phyloP scores from a whole-genome alignment of 192 early-diverging fungal species.

The Spizellomyces punctatus region DNA sequence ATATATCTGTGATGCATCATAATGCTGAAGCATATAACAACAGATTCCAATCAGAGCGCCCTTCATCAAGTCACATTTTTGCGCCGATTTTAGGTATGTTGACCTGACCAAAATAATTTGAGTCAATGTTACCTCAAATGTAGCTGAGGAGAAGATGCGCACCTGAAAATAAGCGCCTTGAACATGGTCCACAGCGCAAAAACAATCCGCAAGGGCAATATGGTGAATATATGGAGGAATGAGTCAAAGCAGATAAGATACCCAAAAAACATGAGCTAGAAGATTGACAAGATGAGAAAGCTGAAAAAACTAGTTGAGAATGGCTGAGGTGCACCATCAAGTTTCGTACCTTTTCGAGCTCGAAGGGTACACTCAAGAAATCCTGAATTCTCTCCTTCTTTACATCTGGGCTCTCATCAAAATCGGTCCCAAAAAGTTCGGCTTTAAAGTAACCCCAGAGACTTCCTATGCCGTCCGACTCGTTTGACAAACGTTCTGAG shows the following conservation, averaged over 20 bases:
- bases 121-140: neutral
- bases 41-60: constrained; percentile 77
- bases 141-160: neutral
- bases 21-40: constrained; percentile 72
- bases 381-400: constrained; percentile 87
- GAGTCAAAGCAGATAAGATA: constrained; percentile 91
- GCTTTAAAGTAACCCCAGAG: constrained; percentile 34
- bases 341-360: constrained; percentile 78
- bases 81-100: constrained; percentile 65
- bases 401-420: constrained; percentile 62
- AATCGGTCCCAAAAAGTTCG: constrained; percentile 33
- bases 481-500: neutral
- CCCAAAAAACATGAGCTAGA: constrained; percentile 85
- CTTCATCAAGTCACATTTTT: constrained; percentile 91
- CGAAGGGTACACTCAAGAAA: constrained; percentile 82
- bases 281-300: neutral
- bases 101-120: neutral
- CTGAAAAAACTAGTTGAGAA: neutral
- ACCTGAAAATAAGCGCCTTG: constrained; percentile 30
- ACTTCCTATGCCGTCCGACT: neutral
- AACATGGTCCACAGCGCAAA: constrained; percentile 62
- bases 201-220: constrained; percentile 83
- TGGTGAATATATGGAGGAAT: constrained; percentile 93
- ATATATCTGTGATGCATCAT: constrained; percentile 91
- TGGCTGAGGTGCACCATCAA: neutral